Evolutionary conservation across 1,139 yeast genomes (phyloP).

Genomic region (Yamadazyma spencermartinsiae): DNA sequence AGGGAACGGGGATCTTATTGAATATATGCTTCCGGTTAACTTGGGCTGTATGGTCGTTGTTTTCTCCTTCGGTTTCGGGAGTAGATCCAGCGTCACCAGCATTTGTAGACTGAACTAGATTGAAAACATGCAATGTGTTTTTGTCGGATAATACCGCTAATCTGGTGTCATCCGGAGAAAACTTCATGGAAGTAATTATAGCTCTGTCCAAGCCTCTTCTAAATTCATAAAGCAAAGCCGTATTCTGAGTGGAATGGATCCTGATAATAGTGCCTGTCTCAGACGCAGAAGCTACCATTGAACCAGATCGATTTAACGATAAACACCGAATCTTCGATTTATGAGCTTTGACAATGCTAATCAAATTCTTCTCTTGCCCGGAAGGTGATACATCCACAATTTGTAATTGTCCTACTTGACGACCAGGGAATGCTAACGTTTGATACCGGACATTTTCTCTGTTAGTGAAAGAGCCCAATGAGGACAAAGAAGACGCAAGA

Average conservation of each 20-base stretch:
- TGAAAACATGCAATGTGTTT: conserved; percentile 82
- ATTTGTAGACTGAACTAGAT: conserved; percentile 28
- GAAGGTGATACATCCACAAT: conserved; percentile 65
- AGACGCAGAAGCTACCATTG: conserved; percentile 84
- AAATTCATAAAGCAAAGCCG: conserved; percentile 77
- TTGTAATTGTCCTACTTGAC: conserved; percentile 74
- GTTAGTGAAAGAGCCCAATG: conserved; percentile 14
- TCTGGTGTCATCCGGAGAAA: conserved; percentile 71
- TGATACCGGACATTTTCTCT: conserved; percentile 35
- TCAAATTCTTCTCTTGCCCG: conserved; percentile 61
- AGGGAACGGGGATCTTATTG: conserved; percentile 62
- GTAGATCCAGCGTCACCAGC: conserved; percentile 4
- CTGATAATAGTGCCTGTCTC: conserved; percentile 85
- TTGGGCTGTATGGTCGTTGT: conserved; percentile 11
- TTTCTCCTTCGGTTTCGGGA: conserved; percentile 7
- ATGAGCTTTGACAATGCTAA: conserved; percentile 83
- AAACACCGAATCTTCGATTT: conserved; percentile 67
- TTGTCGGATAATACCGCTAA: conserved; percentile 89
- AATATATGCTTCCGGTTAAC: conserved; percentile 70
- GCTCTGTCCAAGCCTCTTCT: conserved; percentile 89
- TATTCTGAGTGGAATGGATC: conserved; percentile 71
- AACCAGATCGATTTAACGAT: conserved; percentile 69
- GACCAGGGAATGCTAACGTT: conserved; percentile 72
- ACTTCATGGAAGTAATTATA: conserved; percentile 74
- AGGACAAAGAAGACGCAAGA: conserved; percentile 16